Evolutionary conservation across 176 grass and related monocot species (phyloP), one percentile per base, ranked within the genome.

Genomic region (Dactylis glomerata): DNA sequence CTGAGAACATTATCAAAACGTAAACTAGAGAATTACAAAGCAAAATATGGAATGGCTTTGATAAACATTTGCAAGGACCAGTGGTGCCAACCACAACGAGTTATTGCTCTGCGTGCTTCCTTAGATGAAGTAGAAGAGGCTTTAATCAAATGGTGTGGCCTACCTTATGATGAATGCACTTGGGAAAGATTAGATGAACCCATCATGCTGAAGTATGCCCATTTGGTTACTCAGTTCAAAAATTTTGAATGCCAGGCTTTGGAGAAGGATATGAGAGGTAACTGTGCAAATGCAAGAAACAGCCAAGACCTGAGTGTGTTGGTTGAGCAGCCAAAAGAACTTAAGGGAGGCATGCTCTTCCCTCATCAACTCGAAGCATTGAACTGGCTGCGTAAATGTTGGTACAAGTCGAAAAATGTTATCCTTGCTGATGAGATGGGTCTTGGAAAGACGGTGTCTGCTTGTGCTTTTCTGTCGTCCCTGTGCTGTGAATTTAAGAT

Each of bases 371-470:
- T 96, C 73, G 96, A 99, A 89, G 96, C 96, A 81, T 89, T 99
- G 86, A 99, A 99, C 75, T 99, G 96, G 96, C 87, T 99, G 37
- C 93, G 96, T 63, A 99, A 94, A 85, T 99, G 96, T 83, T 99
- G 96, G 96, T 85, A 76, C 33, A 93, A 81, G 81, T 94, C 91
- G 66, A 99, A 96, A 85, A 99, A 99, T 94, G 96, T 99, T 36
- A 99, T 99, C 80, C 90, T 99, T 73, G 96, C 96, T 81, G 96
- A 99, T 94, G 96, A 99, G 88, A 99, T 99, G 96, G 96, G 96
- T 52, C 96, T 99, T 59, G 96, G 96, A 32, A 99, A 99, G 86
- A 99, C 96, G 22, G 89, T 99, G 71, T 99, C 96, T 50, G 96
- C 96, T 27, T 92, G 88, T 89, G 96, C 93, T 85, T 99, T 99